Base-by-base conservation (phyloP, 2,329 filamentous ascomycete genomes). In the Aspergillus quadricinctus region DNA sequence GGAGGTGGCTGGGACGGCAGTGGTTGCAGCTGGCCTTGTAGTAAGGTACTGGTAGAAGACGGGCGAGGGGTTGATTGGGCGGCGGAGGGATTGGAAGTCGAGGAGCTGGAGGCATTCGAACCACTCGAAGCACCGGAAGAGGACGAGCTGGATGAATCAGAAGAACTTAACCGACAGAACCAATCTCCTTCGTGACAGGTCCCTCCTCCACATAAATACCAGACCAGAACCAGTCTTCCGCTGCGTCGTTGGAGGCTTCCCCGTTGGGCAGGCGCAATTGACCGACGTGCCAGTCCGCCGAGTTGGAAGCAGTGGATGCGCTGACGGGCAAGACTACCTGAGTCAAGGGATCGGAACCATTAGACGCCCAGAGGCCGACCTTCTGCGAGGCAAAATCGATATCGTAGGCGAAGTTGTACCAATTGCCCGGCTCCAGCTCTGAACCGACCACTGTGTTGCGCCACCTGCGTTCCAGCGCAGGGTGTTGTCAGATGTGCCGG, bases 381-480 rank as follows among this genome's bases (percentile, higher is more conserved):
- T 80, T 83, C 61, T 80, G 76, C 40, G 77, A 80, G n/a, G 72
- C 73, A 65, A 90, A 91, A 75, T 90, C 82, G 59, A 89, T 88
- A 69, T 86, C 86, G 66, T 89, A 90, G 49, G 86, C 88, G 65
- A 89, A 80, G 69, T 91, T 91, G 71, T 90, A 87, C 88, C 88
- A 90, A 14, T 85, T 82, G 46, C 80, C 83, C 1, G 86, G 78
- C 54, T 78, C 78, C 71, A 87, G 85, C 59, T 82, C 59, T 82
- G 77, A 1, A 80, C 78, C 64, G 81, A 82, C 86, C 87, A 90
- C 64, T 88, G 76, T 51, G 80, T 81, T 62, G 80, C 74, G n/a
- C 84, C 81, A 57, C 79, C 78, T 10, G 85, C 83, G 71, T 84
- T 82, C 85, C 87, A 90, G 64, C 84, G 82, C 61, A 90, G 77